A percentile compares a stretch with the other conserved stretches of the same genome.
These are phyloP conservation scores for Davidsoniella neocaledoniae DNA, from an alignment of 2,329 filamentous ascomycete species.

Conservation along the genomic window DNA sequence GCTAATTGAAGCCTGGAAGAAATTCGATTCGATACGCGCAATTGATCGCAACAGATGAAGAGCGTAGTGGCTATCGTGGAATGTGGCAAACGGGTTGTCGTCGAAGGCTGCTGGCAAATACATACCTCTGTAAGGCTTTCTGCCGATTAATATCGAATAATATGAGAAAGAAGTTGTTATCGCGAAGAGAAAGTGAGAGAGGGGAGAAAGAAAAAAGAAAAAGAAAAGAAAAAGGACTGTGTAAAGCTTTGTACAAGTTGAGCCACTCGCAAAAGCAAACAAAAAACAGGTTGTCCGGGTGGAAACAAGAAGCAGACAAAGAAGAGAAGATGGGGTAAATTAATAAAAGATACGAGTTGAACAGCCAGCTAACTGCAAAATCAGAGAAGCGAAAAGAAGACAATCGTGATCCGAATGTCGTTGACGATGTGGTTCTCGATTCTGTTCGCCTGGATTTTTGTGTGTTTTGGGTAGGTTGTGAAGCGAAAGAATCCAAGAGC, in stretches of 20 bases:
- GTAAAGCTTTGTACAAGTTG: background rate
- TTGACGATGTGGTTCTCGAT: background rate
- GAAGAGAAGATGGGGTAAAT: background rate
- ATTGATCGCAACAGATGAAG: background rate
- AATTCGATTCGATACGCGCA: background rate
- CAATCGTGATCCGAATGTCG: background rate
- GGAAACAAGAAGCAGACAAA: slow-evolving; percentile 1
- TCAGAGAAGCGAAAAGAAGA: background rate
- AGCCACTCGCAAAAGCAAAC: background rate
- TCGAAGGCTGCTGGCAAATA: background rate
- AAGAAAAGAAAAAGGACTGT: background rate
- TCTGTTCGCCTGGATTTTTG: background rate
- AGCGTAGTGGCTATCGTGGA: background rate
- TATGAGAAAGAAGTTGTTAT: background rate
- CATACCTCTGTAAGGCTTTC: background rate
- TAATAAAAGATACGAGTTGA: slow-evolving; percentile 1
- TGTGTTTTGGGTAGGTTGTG: background rate
- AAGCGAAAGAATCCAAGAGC: too few species aligned
- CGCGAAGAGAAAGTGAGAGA: background rate
- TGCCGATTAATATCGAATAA: background rate
- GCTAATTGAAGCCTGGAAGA: background rate
- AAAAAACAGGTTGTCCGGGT: background rate
- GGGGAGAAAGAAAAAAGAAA: background rate
- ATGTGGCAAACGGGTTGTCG: background rate
- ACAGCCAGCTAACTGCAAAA: background rate